phyloP scores from a whole-genome alignment of 2,329 filamentous ascomycete genomes.

The Madurella mycetomatis region DNA sequence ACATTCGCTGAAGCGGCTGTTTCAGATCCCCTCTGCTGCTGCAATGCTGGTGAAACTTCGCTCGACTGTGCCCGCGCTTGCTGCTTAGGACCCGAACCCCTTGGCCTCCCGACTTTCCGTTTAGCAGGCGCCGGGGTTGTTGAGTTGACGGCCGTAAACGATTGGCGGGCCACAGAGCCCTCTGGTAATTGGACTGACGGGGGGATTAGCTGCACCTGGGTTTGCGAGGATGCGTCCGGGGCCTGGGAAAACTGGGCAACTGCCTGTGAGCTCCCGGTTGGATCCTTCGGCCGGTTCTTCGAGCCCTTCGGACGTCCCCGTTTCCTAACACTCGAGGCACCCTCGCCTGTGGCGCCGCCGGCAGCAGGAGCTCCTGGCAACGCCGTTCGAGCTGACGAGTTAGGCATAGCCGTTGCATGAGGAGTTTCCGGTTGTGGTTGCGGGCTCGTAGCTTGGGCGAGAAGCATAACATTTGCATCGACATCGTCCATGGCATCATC shows the following conservation, averaged over 20 bases:
- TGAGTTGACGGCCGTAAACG: conserved; percentile 22
- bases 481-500: conserved; percentile 30
- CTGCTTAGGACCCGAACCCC: conserved; percentile 42
- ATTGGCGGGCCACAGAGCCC: conserved; percentile 8
- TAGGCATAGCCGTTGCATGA: not conserved
- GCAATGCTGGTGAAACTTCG: not conserved
- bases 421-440: conserved; percentile 5
- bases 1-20: not conserved
- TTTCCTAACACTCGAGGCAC: conserved; percentile 32
- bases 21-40: not conserved
- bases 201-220: conserved; percentile 1
- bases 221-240: not conserved
- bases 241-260: not conserved
- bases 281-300: conserved; percentile 44
- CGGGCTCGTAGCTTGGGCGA: conserved; percentile 19
- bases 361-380: conserved; percentile 7
- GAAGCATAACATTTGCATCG: conserved; percentile 23
- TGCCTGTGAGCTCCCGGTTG: not conserved
- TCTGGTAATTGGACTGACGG: not conserved
- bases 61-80: not conserved
- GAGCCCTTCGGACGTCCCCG: conserved; percentile 50
- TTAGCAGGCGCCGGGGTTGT: conserved; percentile 11
- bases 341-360: conserved; percentile 8
- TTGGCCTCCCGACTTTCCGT: conserved; percentile 36
- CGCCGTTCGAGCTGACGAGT: conserved; percentile 11